Evolutionary conservation across 371 early-diverging fungal species (phyloP).

Genomic region (Batrachochytrium dendrobatidis): DNA sequence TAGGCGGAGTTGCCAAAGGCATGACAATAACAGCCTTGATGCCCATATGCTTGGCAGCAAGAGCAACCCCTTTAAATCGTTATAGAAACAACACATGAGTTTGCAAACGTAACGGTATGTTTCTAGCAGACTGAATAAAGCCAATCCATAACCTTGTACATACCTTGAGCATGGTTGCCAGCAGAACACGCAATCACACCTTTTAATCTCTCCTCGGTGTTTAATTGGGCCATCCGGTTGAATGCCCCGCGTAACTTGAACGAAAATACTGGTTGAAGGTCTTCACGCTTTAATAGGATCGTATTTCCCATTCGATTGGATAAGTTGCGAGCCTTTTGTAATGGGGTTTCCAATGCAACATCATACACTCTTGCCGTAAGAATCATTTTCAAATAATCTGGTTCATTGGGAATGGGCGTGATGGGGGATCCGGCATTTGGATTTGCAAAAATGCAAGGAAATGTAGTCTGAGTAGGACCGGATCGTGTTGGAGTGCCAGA

Average conservation of each 20-base stretch:
- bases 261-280: conserved; percentile 88
- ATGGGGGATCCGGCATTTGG: neutral
- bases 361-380: conserved; percentile 73
- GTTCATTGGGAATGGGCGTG: conserved; percentile 12
- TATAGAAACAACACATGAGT: too few species aligned
- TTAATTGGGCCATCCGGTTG: conserved; percentile 77
- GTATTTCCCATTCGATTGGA: conserved; percentile 58
- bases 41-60: conserved; percentile 83
- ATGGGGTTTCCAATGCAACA: conserved; percentile 84
- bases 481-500: too few species aligned
- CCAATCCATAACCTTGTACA: neutral
- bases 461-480: too few species aligned
- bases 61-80: conserved; percentile 58
- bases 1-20: conserved; percentile 70
- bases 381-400: conserved; percentile 85
- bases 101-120: too few species aligned
- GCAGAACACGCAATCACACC: conserved; percentile 96
- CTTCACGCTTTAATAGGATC: conserved; percentile 88
- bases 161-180: conserved; percentile 94
- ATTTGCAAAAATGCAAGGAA: conserved; percentile 1
- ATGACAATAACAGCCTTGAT: conserved; percentile 94
- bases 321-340: conserved; percentile 73
- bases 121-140: conserved; percentile 3
- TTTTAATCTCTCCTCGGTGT: conserved; percentile 60
- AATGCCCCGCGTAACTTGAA: conserved; percentile 97